Evolutionary conservation across 768 basidiomycete genomes (phyloP).

Genomic region (Pisolithus sp.): DNA sequence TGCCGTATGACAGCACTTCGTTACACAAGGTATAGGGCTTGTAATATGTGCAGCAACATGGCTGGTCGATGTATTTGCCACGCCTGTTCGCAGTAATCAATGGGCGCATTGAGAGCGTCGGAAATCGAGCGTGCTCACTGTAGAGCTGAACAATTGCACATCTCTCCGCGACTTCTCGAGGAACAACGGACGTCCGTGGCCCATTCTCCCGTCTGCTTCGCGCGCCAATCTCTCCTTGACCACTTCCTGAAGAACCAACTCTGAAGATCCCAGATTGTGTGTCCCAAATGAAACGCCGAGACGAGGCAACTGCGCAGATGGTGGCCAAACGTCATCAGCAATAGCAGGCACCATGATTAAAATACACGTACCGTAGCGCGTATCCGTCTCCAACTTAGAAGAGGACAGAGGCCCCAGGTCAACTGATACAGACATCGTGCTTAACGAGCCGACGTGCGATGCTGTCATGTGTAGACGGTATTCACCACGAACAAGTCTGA

Average conservation of each 20-base stretch:
- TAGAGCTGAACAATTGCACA: slow-evolving; percentile 78
- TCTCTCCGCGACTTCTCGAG: slow-evolving; percentile 53
- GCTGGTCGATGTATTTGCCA: too few relatives aligned
- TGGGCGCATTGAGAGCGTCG: neutral
- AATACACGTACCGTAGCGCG: slow-evolving; percentile 59
- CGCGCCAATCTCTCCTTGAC: slow-evolving; percentile 44
- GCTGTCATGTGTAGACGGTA: too few relatives aligned
- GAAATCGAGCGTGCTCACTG: slow-evolving; percentile 39
- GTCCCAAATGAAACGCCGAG: slow-evolving; percentile 41
- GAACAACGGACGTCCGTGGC: slow-evolving; percentile 33
- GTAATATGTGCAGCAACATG: slow-evolving; percentile 49
- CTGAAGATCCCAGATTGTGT: too few relatives aligned
- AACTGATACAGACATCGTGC: slow-evolving; percentile 44
- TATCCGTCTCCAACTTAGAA: slow-evolving; percentile 46
- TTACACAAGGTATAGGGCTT: slow-evolving; percentile 54
- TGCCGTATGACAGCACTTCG: slow-evolving; percentile 84
- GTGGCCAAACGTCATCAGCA: slow-evolving; percentile 39
- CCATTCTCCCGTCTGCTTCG: slow-evolving; percentile 5
- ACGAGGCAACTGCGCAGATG: slow-evolving; percentile 5
- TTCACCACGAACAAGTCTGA: too few relatives aligned
- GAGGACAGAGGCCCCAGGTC: slow-evolving; percentile 60
- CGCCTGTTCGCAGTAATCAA: slow-evolving; percentile 42
- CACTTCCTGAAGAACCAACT: too few relatives aligned
- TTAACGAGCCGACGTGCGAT: slow-evolving; percentile 23
- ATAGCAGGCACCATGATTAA: slow-evolving; percentile 50